phyloP scores from a whole-genome alignment of 2,329 filamentous ascomycete genomes.

The Shiraia sp. region DNA sequence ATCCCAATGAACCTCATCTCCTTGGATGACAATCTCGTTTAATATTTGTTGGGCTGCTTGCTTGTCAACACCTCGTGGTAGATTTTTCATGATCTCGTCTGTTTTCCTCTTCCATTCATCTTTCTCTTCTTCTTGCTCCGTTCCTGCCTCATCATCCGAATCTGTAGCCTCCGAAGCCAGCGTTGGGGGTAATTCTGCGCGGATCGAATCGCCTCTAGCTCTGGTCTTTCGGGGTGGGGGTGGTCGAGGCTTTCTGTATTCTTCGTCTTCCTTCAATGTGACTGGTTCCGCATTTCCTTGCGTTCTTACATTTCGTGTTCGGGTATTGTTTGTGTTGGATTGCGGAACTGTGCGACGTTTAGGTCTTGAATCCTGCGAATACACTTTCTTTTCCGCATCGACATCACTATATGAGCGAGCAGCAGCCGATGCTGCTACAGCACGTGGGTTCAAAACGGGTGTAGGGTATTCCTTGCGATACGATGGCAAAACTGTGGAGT shows the following conservation, averaged over 20 bases:
- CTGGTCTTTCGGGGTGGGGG: slow-evolving; percentile 33
- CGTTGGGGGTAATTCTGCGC: slow-evolving; percentile 37
- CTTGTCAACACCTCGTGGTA: slow-evolving; percentile 82
- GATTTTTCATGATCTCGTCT: slow-evolving; percentile 66
- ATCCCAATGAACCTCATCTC: slow-evolving; percentile 92
- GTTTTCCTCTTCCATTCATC: slow-evolving; percentile 43
- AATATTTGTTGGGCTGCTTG: slow-evolving; percentile 86
- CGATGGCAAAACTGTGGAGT: slow-evolving; percentile 33
- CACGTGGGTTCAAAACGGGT: slow-evolving; percentile 20
- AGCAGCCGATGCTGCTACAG: slow-evolving; percentile 36
- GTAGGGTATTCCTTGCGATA: slow-evolving; percentile 57
- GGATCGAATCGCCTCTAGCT: slow-evolving; percentile 33
- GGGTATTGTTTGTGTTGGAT: slow-evolving; percentile 16
- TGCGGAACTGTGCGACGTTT: slow-evolving; percentile 14
- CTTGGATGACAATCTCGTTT: slow-evolving; percentile 92
- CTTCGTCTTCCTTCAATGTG: slow-evolving; percentile 24
- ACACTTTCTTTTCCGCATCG: slow-evolving; percentile 18
- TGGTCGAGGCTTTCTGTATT: slow-evolving; percentile 19
- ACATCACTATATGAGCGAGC: slow-evolving; percentile 34
- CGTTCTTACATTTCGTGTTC: slow-evolving; percentile 20
- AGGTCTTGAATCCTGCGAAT: slow-evolving; percentile 13
- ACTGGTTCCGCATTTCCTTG: slow-evolving; percentile 23
- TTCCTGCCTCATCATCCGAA: slow-evolving; percentile 18
- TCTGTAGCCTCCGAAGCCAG: slow-evolving; percentile 33
- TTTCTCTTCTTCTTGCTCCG: slow-evolving; percentile 22